Evolutionary conservation across 208 protist species (phyloP), one percentile per base, ranked within the genome.

Genomic region (Leishmania braziliensis): DNA sequence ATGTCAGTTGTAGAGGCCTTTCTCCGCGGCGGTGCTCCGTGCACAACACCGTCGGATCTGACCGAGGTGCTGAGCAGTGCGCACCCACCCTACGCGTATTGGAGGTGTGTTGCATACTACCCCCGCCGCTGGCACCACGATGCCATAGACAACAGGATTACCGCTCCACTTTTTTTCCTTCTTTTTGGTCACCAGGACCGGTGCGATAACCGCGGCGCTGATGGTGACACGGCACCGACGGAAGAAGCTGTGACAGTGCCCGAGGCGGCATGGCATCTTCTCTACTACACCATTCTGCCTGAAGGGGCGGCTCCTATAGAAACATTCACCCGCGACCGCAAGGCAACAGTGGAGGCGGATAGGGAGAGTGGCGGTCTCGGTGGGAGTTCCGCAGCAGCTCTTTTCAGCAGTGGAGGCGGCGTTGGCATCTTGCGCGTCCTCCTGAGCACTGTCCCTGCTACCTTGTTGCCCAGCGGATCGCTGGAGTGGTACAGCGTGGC

Each of bases 51-150:
- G 18, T 74, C 87, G 18, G 65, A 77, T 18, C 72, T 95, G 6
- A 74, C 75, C 0, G 72, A 81, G 16, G 58, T 83, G 48, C 54
- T 88, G 14, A 87, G 46, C 65, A 81, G 54, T 50, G 53, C 85
- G 5, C 56, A 63, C 10, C 75, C 66, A 60, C 56, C 77, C 3
- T 95, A 93, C 71, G 68, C 63, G 5, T 77, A 82, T 33, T 95
- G 90, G 89, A 54, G 80, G 18, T 86, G 90, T 51, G 72, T 87
- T 29, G 62, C 84, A 4, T 78, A 87, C 58, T 86, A 93, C 58
- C 89, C 86, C 12, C 90, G 91, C n/a, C 86, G 83, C 50, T 95
- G 92, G 90, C 85, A 75, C 5, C 81, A 87, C 78, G 86, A 95
- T 63, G 81, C 76, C 14, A 66, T 87, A 4, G 58, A 69, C 23